Evolutionary conservation across 495 filamentous ascomycete species (phyloP).

Genomic region (Hyaloscypha hepaticicola): DNA sequence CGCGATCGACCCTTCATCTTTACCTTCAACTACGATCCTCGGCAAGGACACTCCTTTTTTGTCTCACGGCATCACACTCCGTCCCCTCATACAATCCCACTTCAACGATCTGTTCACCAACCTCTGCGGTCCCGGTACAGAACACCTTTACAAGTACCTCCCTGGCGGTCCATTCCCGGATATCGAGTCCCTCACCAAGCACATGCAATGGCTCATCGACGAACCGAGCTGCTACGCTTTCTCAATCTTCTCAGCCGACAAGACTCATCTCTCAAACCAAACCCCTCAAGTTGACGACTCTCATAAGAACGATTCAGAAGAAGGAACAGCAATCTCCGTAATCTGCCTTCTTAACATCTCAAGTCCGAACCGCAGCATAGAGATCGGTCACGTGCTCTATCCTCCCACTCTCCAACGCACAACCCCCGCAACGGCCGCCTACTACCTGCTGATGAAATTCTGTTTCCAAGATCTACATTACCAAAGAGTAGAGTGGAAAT

Average conservation of each 20-base stretch:
- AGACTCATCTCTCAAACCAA: background rate
- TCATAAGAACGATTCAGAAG: background rate
- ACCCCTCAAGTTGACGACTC: no score
- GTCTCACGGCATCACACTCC: constrained; percentile 38
- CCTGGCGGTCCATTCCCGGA: constrained; percentile 41
- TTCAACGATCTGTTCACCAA: constrained; percentile 41
- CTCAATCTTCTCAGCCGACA: constrained; percentile 39
- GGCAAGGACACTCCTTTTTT: constrained; percentile 25
- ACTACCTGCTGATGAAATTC: constrained; percentile 47
- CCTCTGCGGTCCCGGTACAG: constrained; percentile 37
- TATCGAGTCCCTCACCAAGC: constrained; percentile 34
- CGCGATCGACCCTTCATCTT: constrained; percentile 7
- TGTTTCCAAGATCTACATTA: constrained; percentile 52
- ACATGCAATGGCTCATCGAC: constrained; percentile 31
- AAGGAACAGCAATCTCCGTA: constrained; percentile 38
- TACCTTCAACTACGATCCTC: constrained; percentile 32
- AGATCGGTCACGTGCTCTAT: constrained; percentile 53
- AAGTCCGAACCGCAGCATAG: constrained; percentile 39
- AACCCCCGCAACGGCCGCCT: constrained; percentile 48
- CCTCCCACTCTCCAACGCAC: constrained; percentile 46
- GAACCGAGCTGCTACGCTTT: constrained; percentile 42
- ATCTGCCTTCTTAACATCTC: constrained; percentile 45
- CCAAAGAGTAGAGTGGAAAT: constrained; percentile 59
- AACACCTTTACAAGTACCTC: constrained; percentile 50
- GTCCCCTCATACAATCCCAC: constrained; percentile 39